Base-by-base conservation (phyloP, 2,329 filamentous ascomycete species). In the Madurella mycetomatis region DNA sequence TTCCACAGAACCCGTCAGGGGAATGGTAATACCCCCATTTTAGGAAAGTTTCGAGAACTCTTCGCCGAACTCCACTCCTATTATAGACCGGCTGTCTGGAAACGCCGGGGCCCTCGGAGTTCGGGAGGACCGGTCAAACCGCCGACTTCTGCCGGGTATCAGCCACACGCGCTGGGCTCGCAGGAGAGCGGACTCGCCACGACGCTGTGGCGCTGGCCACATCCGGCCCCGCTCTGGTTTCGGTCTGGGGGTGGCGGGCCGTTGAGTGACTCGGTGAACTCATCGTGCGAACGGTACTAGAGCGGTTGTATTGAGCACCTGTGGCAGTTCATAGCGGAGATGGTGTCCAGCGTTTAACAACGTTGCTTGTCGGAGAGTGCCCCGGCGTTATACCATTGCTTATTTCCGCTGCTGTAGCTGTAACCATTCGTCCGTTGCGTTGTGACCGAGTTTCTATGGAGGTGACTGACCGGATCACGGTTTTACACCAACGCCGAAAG, bases 1-100 rank as follows among this genome's bases (percentile, higher is more conserved):
- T 25, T 43, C 41, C n/a, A 8, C n/a, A 18, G 12, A 19, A 9
- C 41, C 12, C 8, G 16, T 4, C 17, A 17, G 4, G 12, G 40
- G 17, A 41, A 17, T 43, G 18, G 1, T 43, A 13, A 19, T 11
- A 19, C 25, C 37, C 16, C 54, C 50, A 5, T 8, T 42, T 60
- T 55, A 47, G 54, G 58, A 60, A 62, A 41, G 17, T 53, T 60
- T 62, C 60, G 43, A 56, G 60, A 60, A 59, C 16, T 15, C 40
- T 54, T 59, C 55, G 31, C 52, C 51, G 46, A 39, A 19, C 25
- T 47, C 49, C 49, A 41, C 48, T 25, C 45, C 34, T 45, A 16
- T 15, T 37, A 37, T 9, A 37, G 7, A 37, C 34, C 13, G 34
- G 11, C 34, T 11, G 34, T 15, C 13, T 37, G 34, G 34, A 9